Conservation (phyloP, 2,329 filamentous ascomycete species). For the Fonsecaea pedrosoi region DNA sequence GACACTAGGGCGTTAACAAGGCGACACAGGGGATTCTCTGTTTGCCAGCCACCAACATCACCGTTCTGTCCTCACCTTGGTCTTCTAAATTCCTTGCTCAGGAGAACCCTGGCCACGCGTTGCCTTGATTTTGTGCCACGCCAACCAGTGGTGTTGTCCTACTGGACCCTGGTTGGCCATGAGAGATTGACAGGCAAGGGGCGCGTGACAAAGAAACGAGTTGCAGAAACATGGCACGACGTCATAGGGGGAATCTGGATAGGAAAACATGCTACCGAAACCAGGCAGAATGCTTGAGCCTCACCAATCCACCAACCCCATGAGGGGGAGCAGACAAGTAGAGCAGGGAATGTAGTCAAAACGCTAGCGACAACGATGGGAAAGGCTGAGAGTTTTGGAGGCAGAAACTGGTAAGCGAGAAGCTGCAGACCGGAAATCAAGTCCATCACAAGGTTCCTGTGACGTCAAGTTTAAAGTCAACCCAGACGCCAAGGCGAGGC, state of each 20-base stretch:
- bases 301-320: neutral
- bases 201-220: constrained; percentile 19
- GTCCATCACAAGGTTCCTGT: constrained; percentile 1
- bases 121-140: constrained; percentile 20
- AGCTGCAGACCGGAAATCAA: constrained; percentile 9
- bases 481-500: neutral
- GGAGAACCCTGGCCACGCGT: constrained; percentile 3
- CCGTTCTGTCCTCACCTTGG: neutral
- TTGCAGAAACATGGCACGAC: constrained; percentile 22
- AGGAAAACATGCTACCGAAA: constrained; percentile 23
- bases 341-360: neutral
- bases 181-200: neutral
- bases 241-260: constrained; percentile 19
- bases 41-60: constrained; percentile 17
- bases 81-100: constrained; percentile 2
- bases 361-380: neutral
- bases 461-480: neutral
- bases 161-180: constrained; percentile 9
- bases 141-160: constrained; percentile 1
- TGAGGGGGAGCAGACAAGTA: neutral
- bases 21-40: constrained; percentile 4
- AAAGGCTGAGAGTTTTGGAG: neutral
- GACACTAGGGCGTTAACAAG: constrained; percentile 1
- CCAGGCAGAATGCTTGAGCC: constrained; percentile 14
- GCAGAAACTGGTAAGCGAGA: constrained; percentile 15